Evolutionary conservation across 352 stramenopile genomes (phyloP), one percentile per base, ranked within the genome.

Genomic region (Phytophthora pluvialis): DNA sequence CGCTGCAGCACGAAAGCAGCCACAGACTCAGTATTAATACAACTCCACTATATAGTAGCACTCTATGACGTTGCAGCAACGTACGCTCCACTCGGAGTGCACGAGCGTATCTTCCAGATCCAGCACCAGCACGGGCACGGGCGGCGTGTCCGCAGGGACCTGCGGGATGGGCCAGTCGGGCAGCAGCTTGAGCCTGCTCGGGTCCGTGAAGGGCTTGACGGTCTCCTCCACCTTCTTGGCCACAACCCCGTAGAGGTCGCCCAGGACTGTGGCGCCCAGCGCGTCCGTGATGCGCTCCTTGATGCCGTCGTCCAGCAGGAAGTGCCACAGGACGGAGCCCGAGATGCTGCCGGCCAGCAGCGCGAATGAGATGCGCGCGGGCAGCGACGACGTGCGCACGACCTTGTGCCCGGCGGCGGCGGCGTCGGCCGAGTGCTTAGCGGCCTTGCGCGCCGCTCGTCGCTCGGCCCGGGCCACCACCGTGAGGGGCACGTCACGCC

Each of bases 21-120:
- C 15, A 38, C 15, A 33, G 6, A 21, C 21, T 21, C 11, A 51
- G 42, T 3, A 31, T 18, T 25, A 29, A 54, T 9, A 28, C 31
- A 60, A 44, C 1, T 21, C 10, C n/a, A 47, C 8, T 58, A 40
- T 7, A 28, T 1, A 39, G 11, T 0, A 47, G n/a, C 1, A 38
- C 29, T 28, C 38, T 32, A n/a, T n/a, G 25, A 32, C 9, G 18
- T 13, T 47, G 33, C 44, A 49, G 4, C 43, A 61, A 88, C 88
- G 64, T 92, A 96, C 86, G 68, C 80, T 93, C 88, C 86, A 96
- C 58, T 96, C 88, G 9, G 88, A 96, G 55, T 96, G 88, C 69
- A 96, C 82, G 16, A 96, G 73, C 18, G 87, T 93, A 60, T 96
- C 88, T 76, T 96, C 88, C 1, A 96, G 72, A 11, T 91, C 88